Base-by-base conservation (phyloP, 768 basidiomycete species). In the Boletus vermiculosoides region DNA sequence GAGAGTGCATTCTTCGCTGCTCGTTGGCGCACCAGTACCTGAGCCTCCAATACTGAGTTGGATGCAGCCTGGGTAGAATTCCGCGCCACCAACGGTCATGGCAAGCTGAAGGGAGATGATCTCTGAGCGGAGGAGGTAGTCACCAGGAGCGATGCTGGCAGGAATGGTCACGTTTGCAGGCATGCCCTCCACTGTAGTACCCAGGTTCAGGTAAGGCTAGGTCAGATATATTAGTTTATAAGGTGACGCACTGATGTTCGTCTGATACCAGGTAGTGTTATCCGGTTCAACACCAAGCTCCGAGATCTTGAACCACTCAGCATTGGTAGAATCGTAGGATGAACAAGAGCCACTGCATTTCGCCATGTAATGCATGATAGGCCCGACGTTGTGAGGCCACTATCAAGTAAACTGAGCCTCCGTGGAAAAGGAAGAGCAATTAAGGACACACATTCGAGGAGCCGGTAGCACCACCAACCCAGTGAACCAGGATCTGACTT, bases 61-160 rank as follows among this genome's bases (percentile, higher is more conserved):
- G 34, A 69, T 57, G 31, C 72, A 72, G 3, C 52, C 72, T 0
- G 66, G 69, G 45, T 72, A 72, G 51, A 72, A 74, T 56, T 72
- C 71, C 2, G 88, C 90, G 16, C 87, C 87, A 6, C 84, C 83
- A 6, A 56, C 7, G 2, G 67, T 59, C 31, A 70, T 72, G n/a
- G 78, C 90, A 36, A 83, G 77, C 60, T 92, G 90, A 16, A 92
- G 82, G 10, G 87, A 83, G 68, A 92, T 85, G 67, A 92, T 81
- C 55, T 92, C 90, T 69, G 90, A 83, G 7, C 90, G 87, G 63
- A 91, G 69, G 46, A 92, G 76, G 67, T 92, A 93, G 63, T 85
- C 77, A 2, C 90, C 90, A 1, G 87, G 69, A 0, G 81, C 78
- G 50, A 93, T 72, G 52, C 75, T 79, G 16, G 64, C 54, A 11